Evolutionary conservation across 352 stramenopile species (phyloP).

Genomic region (Phytophthora agathidicida): DNA sequence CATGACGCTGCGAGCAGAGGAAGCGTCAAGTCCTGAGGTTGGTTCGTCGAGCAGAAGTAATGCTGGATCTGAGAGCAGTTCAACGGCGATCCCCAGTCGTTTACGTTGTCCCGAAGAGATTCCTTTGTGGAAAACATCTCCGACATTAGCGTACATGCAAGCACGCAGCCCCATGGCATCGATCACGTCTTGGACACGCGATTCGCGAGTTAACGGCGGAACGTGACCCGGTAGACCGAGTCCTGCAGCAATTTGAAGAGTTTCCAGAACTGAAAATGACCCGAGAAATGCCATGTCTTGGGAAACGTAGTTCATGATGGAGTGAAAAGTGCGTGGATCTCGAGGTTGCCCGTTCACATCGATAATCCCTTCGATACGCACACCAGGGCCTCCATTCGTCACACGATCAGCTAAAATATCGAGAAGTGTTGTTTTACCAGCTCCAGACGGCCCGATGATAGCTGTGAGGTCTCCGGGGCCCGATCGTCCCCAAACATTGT

Average conservation of each 20-base stretch:
- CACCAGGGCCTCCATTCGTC: conserved; percentile 1
- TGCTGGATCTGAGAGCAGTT: conserved; percentile 94
- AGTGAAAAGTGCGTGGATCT: conserved; percentile 42
- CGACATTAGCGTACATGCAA: conserved; percentile 68
- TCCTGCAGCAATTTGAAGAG: conserved; percentile 60
- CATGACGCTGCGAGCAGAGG: conserved; percentile 90
- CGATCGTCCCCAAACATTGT: conserved; percentile 62
- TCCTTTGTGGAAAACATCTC: conserved; percentile 87
- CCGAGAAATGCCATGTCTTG: conserved; percentile 69
- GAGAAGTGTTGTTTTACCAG: conserved; percentile 69
- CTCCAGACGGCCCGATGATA: conserved; percentile 69
- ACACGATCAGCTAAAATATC: conserved; percentile 69
- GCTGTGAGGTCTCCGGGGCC: conserved; percentile 66
- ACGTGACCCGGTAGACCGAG: conserved; percentile 57
- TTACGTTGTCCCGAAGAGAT: conserved; percentile 91
- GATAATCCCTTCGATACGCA: conserved; percentile 53
- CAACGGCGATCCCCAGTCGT: conserved; percentile 91
- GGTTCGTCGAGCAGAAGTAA: conserved; percentile 96
- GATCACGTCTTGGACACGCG: conserved; percentile 69
- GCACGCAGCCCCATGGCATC: conserved; percentile 67
- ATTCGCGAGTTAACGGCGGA: conserved; percentile 43
- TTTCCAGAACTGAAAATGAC: conserved; percentile 74
- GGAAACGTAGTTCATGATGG: conserved; percentile 67
- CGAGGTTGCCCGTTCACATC: conserved; percentile 57
- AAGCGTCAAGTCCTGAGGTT: conserved; percentile 91